phyloP scores from a whole-genome alignment of 2,329 filamentous ascomycete species.

The Macrophomina phaseolina region DNA sequence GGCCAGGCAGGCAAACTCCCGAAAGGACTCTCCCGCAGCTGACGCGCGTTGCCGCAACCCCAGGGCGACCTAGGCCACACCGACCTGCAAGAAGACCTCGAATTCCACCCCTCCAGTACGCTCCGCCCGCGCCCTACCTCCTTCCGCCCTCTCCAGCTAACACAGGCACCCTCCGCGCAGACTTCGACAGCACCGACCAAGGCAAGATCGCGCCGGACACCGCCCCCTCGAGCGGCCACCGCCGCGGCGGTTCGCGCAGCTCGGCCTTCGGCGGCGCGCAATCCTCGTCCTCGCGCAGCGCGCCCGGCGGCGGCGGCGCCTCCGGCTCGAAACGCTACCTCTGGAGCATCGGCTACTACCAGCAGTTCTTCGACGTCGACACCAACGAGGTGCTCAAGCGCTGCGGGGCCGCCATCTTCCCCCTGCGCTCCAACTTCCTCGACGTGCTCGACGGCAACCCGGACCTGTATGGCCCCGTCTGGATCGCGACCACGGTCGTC shows the following conservation, averaged over 20 bases:
- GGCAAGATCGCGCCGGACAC: slow-evolving; percentile 55
- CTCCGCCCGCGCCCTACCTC: slow-evolving; percentile 22
- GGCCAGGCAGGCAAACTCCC: not conserved
- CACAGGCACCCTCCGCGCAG: slow-evolving; percentile 39
- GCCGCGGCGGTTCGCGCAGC: slow-evolving; percentile 8
- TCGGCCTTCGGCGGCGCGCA: slow-evolving; percentile 8
- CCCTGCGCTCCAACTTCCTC: slow-evolving; percentile 86
- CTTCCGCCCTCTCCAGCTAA: slow-evolving; percentile 3
- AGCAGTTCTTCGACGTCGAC: slow-evolving; percentile 98
- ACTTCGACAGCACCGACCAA: slow-evolving; percentile 69
- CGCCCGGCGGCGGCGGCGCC: slow-evolving; percentile 36
- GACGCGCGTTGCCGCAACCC: slow-evolving; percentile 31
- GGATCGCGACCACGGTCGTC: slow-evolving; percentile 98
- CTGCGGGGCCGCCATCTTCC: slow-evolving; percentile 87
- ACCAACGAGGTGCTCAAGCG: slow-evolving; percentile 86
- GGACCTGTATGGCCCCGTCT: slow-evolving; percentile 95
- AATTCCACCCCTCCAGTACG: slow-evolving; percentile 90
- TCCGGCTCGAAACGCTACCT: slow-evolving; percentile 75
- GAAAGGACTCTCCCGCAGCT: slow-evolving; percentile 19
- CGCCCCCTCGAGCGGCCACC: slow-evolving; percentile 31
- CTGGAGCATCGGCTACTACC: slow-evolving; percentile 92
- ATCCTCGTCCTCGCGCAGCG: slow-evolving; percentile 31
- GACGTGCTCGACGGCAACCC: slow-evolving; percentile 97
- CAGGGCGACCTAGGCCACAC: slow-evolving; percentile 97
- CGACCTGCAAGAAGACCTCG: slow-evolving; percentile 96